Evolutionary conservation across 805 yeast genomes (phyloP), one percentile per base, ranked within the genome.

Genomic region (Isabelozyma rhagii): DNA sequence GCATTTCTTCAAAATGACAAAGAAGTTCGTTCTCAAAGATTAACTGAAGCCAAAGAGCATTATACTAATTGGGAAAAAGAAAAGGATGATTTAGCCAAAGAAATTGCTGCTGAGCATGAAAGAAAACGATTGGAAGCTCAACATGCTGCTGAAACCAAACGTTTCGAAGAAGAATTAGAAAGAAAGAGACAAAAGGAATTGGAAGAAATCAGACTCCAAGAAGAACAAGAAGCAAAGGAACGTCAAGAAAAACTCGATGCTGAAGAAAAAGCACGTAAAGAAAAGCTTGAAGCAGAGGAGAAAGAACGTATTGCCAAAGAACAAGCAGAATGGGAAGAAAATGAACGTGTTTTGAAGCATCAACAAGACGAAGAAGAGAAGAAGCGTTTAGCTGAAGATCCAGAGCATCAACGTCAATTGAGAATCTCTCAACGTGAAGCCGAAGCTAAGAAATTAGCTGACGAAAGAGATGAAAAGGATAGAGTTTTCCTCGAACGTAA

Each of bases 11-110:
- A 63, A 40, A 47, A 65, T 39, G 81, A 72, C 39, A 74, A 72
- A 55, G 71, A 67, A 38, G 58, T 53, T 27, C 66, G 79, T 49
- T 55, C 58, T 3, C 46, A 51, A 1, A 69, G 78, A 55, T 69
- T 77, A 49, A 56, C 54, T 17, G 71, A 66, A 8, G 83, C 84
- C 15, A 65, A 72, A 54, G 60, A 72, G 42, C 64, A 77, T 43
- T 66, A 60, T 47, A 48, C 55, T 27, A 62, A 62, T 17, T 81
- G 84, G 84, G 71, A 73, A 52, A 57, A 57, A 5, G 82, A 80
- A 52, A 69, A 71, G 62, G 67, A 70, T 43, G 69, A 62, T n/a
- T 61, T 78, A n/a, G 74, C 77, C n/a, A 65, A 61, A 41, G 59
- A 67, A 42, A 62, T 67, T 28, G 69, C 69, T 4, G 62, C 59